Evolutionary conservation across 345 rosid genomes (phyloP).

Genomic region (Citrus sp.): DNA sequence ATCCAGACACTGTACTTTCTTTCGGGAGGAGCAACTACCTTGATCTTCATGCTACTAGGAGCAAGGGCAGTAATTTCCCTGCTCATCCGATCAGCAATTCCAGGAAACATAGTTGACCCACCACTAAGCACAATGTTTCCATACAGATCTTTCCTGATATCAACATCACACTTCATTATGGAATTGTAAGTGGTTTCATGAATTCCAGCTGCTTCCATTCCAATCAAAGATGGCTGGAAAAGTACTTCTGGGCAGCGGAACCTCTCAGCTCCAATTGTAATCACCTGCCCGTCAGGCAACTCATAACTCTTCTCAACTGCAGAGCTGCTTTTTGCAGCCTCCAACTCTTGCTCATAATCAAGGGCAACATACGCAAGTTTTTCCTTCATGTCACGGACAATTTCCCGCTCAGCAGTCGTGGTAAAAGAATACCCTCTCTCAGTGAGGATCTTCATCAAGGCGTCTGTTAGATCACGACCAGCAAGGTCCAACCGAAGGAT

Average conservation of each 20-base stretch:
- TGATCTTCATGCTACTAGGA: conserved; percentile 51
- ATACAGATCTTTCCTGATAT: conserved; percentile 46
- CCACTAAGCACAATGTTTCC: conserved; percentile 54
- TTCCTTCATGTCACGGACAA: conserved; percentile 55
- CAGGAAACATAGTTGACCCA: conserved; percentile 54
- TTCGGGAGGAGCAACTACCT: conserved; percentile 59
- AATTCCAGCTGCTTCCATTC: conserved; percentile 48
- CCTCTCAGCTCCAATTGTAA: conserved; percentile 51
- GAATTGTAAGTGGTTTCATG: conserved; percentile 50
- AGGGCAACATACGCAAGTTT: conserved; percentile 51
- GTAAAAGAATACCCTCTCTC: conserved; percentile 57
- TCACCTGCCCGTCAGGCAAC: conserved; percentile 48
- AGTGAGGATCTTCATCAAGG: conserved; percentile 51
- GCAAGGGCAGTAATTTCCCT: conserved; percentile 49
- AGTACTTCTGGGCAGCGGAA: conserved; percentile 54
- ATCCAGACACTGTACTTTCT: conserved; percentile 61
- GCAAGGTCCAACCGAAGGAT: conserved; percentile 50
- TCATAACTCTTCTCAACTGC: conserved; percentile 42
- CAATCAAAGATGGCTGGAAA: conserved; percentile 49
- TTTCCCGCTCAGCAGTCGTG: conserved; percentile 56
- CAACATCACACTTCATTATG: conserved; percentile 48
- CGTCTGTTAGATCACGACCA: conserved; percentile 54
- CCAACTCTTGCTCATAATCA: conserved; percentile 52
- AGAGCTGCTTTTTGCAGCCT: conserved; percentile 49
- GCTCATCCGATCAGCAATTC: conserved; percentile 53